Evolutionary conservation across 2,329 filamentous ascomycete genomes (phyloP), one percentile per base, ranked within the genome.

Genomic region (Penicillium corylophilum): DNA sequence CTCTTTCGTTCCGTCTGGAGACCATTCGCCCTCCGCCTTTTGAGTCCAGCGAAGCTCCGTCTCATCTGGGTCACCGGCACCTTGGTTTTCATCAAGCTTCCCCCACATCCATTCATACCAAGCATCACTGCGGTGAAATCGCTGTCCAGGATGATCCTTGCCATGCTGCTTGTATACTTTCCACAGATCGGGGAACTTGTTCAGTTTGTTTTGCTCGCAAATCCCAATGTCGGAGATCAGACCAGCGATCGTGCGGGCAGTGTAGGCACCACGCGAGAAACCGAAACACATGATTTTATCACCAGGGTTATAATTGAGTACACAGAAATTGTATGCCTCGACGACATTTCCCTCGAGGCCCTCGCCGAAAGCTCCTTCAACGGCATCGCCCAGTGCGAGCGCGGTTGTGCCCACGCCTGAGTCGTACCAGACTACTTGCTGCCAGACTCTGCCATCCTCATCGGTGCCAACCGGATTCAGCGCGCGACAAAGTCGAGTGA

Each of bases 351-450:
- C 54, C 41, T 61, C 59, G 23, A 61, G 29, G 2, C 57, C 59
- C 5, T 54, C 12, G 2, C 60, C 60, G 16, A 54, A 44, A 5
- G 55, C 64, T 2, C 65, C 66, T 26, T 69, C 52, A 35, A 65
- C 48, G n/a, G 54, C 61, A 50, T 63, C 55, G 15, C 61, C 65
- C 20, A 65, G 18, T 1, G 55, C 57, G 6, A 57, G 46, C 2
- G 62, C 55, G 5, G 54, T 66, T 0, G 66, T 69, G 2, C 67
- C 67, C 10, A 70, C 52, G 9, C 67, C 67, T 4, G 68, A 69
- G 31, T 69, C 65, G 16, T 70, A 70, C 59, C 66, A 70, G 53
- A 68, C 55, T 12, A 70, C 47, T 48, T 70, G 67, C 33, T 63
- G 60, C 60, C 60, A 63, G 22, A 60, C 48, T 3, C 67, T 62